Percentiles rank a stretch among this genome's conserved stretches.
Conservation (phyloP, 2,329 filamentous ascomycete species). For the Nothomitra cinnamomea region DNA sequence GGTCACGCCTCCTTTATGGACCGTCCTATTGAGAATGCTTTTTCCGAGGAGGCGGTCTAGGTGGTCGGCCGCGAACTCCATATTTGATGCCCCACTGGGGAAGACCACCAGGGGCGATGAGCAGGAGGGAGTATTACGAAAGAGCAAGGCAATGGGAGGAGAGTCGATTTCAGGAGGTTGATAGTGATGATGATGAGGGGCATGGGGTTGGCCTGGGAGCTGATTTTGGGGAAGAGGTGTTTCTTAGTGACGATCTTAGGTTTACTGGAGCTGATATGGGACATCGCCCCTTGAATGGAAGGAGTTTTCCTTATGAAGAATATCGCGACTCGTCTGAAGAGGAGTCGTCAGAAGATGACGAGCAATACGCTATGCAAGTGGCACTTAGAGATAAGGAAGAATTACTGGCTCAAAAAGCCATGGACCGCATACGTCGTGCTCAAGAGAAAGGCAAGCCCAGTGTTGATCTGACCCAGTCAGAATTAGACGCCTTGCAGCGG, state of each 20-base stretch:
- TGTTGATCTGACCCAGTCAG: slow-evolving; percentile 62
- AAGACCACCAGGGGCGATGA: slow-evolving; percentile 91
- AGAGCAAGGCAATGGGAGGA: slow-evolving; percentile 35
- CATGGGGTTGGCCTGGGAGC: slow-evolving; percentile 35
- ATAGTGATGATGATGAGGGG: slow-evolving; percentile 33
- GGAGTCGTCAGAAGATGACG: slow-evolving; percentile 35
- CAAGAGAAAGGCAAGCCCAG: slow-evolving; percentile 60
- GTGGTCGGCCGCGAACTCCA: slow-evolving; percentile 99
- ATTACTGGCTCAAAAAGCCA: slow-evolving; percentile 55
- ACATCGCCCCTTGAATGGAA: slow-evolving; percentile 23
- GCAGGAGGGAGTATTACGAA: slow-evolving; percentile 35
- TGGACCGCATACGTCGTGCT: slow-evolving; percentile 65
- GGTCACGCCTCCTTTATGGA: slow-evolving; percentile 94
- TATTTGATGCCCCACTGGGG: slow-evolving; percentile 81
- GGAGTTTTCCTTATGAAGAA: slow-evolving; percentile 27
- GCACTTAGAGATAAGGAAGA: slow-evolving; percentile 53
- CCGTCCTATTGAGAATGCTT: slow-evolving; percentile 99
- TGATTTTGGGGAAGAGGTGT: slow-evolving; percentile 25
- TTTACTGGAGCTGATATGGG: slow-evolving; percentile 44
- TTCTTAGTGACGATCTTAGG: slow-evolving; percentile 41
- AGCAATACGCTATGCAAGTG: slow-evolving; percentile 32
- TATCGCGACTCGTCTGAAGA: slow-evolving; percentile 24
- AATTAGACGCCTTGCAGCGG: slow-evolving; percentile 64
- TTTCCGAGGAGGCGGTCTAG: slow-evolving; percentile 99
- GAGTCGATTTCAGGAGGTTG: slow-evolving; percentile 24